Percentiles rank a stretch among this genome's conserved stretches.
Conservation (phyloP, 2,329 filamentous ascomycete species). For the Aspergillus sp. region DNA sequence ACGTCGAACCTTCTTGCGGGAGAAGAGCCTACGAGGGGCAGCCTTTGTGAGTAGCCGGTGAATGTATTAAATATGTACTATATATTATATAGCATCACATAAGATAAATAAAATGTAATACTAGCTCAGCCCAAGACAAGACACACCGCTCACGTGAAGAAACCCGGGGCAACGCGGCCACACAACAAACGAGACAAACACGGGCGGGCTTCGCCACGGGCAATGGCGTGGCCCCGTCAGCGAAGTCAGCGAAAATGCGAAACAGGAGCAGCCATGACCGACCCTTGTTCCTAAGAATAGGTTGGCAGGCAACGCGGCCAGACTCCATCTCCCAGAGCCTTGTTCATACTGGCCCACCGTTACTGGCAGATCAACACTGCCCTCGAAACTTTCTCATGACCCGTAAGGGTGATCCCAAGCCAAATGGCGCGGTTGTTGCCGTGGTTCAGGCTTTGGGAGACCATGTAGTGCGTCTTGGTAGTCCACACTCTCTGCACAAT, state of each 20-base stretch:
- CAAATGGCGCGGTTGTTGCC: conserved; percentile 1
- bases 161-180: conserved; percentile 2
- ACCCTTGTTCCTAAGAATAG: conserved; percentile 20
- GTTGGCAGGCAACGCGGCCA: conserved; percentile 17
- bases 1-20: conserved; percentile 6
- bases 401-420: neutral
- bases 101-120: neutral
- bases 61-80: neutral
- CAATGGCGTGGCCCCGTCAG: conserved; percentile 8
- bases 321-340: conserved; percentile 2
- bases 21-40: neutral
- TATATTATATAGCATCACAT: neutral
- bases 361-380: conserved; percentile 15
- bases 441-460: neutral
- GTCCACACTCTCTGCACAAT: neutral
- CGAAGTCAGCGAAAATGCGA: neutral
- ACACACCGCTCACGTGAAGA: neutral
- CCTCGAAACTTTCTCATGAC: conserved; percentile 6
- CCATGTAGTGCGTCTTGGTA: neutral
- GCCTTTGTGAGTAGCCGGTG: conserved; percentile 4
- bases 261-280: neutral
- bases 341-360: conserved; percentile 8
- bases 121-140: neutral
- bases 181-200: conserved; percentile 5
- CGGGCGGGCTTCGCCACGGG: neutral